Base-by-base conservation (phyloP, 345 rosid species). In the Euphorbia tirucalli region DNA sequence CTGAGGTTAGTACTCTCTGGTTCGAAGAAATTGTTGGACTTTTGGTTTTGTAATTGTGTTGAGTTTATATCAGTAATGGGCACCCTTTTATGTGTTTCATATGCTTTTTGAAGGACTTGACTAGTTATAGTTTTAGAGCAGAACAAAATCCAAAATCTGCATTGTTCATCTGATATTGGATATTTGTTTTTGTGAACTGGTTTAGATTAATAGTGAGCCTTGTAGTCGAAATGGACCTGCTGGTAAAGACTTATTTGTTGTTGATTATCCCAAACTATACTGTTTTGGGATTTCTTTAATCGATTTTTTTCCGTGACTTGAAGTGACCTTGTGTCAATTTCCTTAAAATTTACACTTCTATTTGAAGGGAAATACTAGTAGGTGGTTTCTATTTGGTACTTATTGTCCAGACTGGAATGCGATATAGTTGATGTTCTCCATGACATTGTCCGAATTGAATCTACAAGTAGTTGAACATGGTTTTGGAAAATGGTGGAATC, bases 1-100 rank as follows among this genome's bases (percentile, higher is more conserved):
- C 87, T 27, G 91, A 88, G 92, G 96, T 90, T 10, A 58, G 84
- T 65, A 25, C 24, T 30, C 16, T 19, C 19, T 49, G 14, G 55
- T n/a, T n/a, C n/a, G n/a, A n/a, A n/a, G n/a, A n/a, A n/a, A n/a
- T n/a, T 49, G 55, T 49, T 49, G 46, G 46, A 46, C 3, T 46
- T 0, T 13, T 46, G 19, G 52, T 46, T 16, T 46, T 46, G 19
- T 46, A 16, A 46, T 13, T 46, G 52, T 46, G 11, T 46, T 46
- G 52, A 46, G 52, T 46, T 13, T 46, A 16, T 46, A 46, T 46
- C 5, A 46, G 52, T 46, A 46, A 13, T 13, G 18, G 44, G 19
- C 52, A 46, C 19, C 19, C 52, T 46, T 46, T 46, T 41, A 41
- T 41, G 11, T 41, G 44, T 41, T 11, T 41, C 44, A 10, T 41